phyloP scores from a whole-genome alignment of 192 early-diverging fungal species.

The Backusella macrospora region DNA sequence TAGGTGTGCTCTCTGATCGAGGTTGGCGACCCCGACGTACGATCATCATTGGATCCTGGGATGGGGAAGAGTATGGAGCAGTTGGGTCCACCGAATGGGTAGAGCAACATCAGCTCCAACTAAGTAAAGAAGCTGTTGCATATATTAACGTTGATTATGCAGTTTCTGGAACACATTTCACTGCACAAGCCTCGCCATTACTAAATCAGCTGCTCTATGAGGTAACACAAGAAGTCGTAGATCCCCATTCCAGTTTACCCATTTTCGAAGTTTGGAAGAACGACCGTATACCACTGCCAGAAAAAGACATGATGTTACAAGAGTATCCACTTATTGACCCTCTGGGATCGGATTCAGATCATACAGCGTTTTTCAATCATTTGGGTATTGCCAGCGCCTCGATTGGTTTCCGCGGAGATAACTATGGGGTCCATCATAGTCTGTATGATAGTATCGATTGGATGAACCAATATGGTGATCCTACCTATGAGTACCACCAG shows the following conservation, averaged over 20 bases:
- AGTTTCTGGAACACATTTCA: constrained; percentile 52
- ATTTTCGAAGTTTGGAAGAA: constrained; percentile 55
- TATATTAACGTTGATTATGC: constrained; percentile 65
- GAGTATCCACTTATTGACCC: constrained; percentile 3
- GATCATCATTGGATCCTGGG: constrained; percentile 64
- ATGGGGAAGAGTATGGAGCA: constrained; percentile 66
- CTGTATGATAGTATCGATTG: constrained; percentile 55
- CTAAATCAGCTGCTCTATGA: constrained; percentile 48
- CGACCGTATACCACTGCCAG: background rate
- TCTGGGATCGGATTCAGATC: constrained; percentile 51
- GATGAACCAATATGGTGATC: constrained; percentile 53
- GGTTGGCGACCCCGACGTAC: constrained; percentile 70
- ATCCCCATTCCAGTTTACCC: constrained; percentile 47
- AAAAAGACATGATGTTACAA: background rate
- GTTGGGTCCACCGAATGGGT: constrained; percentile 71
- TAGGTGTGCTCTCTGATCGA: constrained; percentile 53
- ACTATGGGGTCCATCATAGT: constrained; percentile 55
- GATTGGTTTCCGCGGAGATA: constrained; percentile 50
- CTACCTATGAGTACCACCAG: constrained; percentile 52
- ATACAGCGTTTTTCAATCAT: constrained; percentile 56
- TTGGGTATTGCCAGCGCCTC: constrained; percentile 56
- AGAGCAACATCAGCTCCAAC: constrained; percentile 58
- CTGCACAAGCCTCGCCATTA: constrained; percentile 49
- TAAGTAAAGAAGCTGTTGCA: constrained; percentile 50
- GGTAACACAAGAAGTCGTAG: constrained; percentile 48